Evolutionary conservation across 345 rosid species (phyloP).

Genomic region (Sonneratia alba): DNA sequence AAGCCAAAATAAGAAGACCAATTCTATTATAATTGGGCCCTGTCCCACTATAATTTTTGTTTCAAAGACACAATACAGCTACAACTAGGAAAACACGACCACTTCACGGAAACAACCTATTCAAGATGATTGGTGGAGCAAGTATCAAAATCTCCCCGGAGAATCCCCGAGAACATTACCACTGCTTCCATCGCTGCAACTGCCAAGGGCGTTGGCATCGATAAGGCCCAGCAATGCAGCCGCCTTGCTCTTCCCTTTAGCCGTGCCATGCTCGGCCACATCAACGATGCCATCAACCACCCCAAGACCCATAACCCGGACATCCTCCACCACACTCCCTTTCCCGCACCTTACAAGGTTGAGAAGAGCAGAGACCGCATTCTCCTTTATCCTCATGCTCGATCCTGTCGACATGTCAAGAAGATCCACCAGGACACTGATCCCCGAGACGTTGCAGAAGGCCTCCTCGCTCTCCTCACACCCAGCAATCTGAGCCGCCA

Average conservation of each 20-base stretch:
- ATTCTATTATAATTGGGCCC: background rate
- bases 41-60: background rate
- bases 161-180: slow-evolving; percentile 4
- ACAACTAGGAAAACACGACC: background rate
- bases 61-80: background rate
- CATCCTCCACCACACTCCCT: slow-evolving; percentile 35
- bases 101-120: background rate
- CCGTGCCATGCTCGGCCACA: slow-evolving; percentile 53
- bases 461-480: slow-evolving; percentile 75
- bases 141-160: background rate
- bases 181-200: slow-evolving; percentile 3
- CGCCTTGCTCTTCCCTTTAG: slow-evolving; percentile 63
- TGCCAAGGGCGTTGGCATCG: slow-evolving; percentile 4
- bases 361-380: slow-evolving; percentile 64
- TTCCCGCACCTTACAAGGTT: slow-evolving; percentile 57
- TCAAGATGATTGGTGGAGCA: slow-evolving; percentile 12
- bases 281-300: slow-evolving; percentile 50
- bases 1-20: background rate
- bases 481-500: slow-evolving; percentile 80
- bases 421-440: slow-evolving; percentile 54
- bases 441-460: slow-evolving; percentile 46
- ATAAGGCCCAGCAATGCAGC: slow-evolving; percentile 42
- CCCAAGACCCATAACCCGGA: slow-evolving; percentile 27
- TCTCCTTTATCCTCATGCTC: slow-evolving; percentile 56
- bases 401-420: slow-evolving; percentile 62